Conservation (phyloP, 129 eudicot species). For the Tagetes erecta region DNA sequence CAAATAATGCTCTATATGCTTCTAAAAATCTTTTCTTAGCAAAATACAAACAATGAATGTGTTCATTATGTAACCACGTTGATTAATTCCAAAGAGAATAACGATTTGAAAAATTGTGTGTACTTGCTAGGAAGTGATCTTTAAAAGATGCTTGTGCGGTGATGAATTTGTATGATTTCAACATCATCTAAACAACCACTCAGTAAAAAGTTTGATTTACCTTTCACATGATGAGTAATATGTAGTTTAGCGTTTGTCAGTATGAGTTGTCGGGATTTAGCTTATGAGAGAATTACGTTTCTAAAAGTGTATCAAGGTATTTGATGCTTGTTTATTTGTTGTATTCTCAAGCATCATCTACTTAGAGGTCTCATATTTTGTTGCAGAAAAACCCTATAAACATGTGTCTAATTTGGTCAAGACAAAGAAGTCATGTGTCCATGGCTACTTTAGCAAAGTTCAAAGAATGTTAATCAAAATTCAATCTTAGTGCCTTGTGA, state of each 20-base stretch:
- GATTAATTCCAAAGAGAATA: background rate
- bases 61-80: background rate
- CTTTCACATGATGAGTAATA: background rate
- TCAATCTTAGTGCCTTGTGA: constrained; percentile 2
- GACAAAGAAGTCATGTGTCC: constrained; percentile 15
- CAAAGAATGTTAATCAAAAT: constrained; percentile 21
- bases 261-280: background rate
- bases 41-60: background rate
- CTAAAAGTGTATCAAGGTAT: background rate
- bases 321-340: background rate
- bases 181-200: background rate
- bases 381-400: constrained; percentile 16
- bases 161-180: background rate
- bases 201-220: background rate
- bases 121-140: background rate
- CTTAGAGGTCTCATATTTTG: constrained; percentile 20
- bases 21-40: background rate
- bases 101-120: background rate
- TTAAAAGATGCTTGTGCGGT: background rate
- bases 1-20: background rate
- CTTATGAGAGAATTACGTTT: background rate
- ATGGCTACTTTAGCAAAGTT: constrained; percentile 11
- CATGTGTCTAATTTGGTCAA: background rate
- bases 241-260: background rate
- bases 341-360: background rate